A percentile compares a stretch with the other conserved stretches of the same genome.
phyloP scores from a whole-genome alignment of 805 yeast genomes.

The Sungouiella thailandica region DNA sequence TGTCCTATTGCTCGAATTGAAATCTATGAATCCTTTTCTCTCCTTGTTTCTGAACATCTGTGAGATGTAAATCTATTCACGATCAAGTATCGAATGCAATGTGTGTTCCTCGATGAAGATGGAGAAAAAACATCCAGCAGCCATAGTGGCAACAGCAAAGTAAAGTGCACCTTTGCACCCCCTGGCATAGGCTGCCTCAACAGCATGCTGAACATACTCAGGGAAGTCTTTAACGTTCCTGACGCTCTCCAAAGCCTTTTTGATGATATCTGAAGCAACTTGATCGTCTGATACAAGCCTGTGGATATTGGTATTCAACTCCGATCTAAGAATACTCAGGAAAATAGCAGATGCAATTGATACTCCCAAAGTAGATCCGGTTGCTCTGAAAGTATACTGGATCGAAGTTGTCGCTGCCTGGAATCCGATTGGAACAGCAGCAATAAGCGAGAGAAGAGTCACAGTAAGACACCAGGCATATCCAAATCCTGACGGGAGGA shows the following conservation, averaged over 20 bases:
- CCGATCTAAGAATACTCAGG: not conserved
- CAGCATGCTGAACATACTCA: not conserved
- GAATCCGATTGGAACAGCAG: not conserved
- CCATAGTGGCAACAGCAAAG: not conserved
- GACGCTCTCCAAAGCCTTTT: not conserved
- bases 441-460: constrained; percentile 1
- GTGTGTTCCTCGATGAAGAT: not conserved
- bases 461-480: constrained; percentile 1
- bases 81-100: constrained; percentile 1
- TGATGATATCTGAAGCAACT: not conserved
- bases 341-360: not conserved
- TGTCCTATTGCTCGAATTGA: too few relatives aligned
- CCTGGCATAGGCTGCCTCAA: not conserved
- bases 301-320: constrained; percentile 3
- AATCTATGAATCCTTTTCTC: too few relatives aligned
- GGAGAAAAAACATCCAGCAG: not conserved
- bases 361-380: constrained; percentile 3
- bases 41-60: too few relatives aligned
- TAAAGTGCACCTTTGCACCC: constrained; percentile 1
- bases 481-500: not conserved
- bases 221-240: not conserved
- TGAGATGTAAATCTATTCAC: not conserved
- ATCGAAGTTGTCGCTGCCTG: constrained; percentile 1
- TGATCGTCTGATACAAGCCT: constrained; percentile 2
- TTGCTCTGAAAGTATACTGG: constrained; percentile 2